These are phyloP conservation scores for Ambispora gerdemannii DNA, from an alignment of 192 early-diverging fungal species.

Conservation along the genomic window DNA sequence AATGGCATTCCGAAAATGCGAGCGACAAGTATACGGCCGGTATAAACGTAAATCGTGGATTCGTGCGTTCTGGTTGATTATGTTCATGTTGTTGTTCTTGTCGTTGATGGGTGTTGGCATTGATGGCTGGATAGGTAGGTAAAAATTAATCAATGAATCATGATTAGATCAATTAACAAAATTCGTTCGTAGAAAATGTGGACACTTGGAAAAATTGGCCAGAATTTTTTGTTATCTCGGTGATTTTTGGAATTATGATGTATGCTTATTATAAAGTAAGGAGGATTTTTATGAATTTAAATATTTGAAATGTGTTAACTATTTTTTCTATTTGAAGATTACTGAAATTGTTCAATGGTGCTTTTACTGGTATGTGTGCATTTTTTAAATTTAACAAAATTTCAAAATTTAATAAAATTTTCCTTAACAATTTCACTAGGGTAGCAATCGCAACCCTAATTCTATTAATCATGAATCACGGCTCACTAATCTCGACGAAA, in stretches of 20 bases:
- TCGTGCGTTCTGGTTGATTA: constrained; percentile 11
- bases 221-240: not conserved
- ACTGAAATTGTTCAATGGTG: constrained; percentile 39
- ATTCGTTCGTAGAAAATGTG: not conserved
- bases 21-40: constrained; percentile 9
- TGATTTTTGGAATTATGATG: not conserved
- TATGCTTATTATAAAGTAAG: constrained; percentile 23
- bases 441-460: constrained; percentile 39
- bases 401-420: no score
- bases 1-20: constrained; percentile 15
- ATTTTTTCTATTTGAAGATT: not conserved
- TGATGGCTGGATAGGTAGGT: constrained; percentile 7
- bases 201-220: constrained; percentile 11
- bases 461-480: constrained; percentile 35
- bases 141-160: no score
- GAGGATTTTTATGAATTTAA: not conserved
- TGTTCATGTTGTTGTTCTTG: constrained; percentile 20
- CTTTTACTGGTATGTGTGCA: constrained; percentile 37
- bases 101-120: constrained; percentile 16
- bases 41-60: constrained; percentile 7
- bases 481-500: constrained; percentile 28
- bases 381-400: no score
- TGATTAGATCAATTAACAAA: not conserved
- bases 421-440: constrained; percentile 30
- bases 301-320: no score